Evolutionary conservation across 352 stramenopile species (phyloP), one percentile per base, ranked within the genome.

Genomic region (Pythium chondricola): DNA sequence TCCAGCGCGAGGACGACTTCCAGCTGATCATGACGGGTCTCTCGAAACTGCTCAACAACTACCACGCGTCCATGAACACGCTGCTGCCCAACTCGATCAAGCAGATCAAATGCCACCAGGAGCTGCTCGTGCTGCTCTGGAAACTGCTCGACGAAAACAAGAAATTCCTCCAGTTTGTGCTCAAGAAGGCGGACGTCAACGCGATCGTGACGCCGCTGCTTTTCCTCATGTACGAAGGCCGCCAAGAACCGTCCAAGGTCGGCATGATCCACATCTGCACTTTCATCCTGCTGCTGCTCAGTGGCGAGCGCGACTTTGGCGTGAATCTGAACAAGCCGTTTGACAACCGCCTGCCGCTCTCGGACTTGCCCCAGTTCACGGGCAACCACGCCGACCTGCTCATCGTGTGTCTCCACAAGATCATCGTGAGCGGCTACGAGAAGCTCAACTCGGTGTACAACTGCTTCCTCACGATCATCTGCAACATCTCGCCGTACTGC

Each of bases 381-480:
- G 96, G 95, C 26, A 98, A 96, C 68, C 95, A 99, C 73, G 88
- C 90, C 5, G 97, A 99, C 60, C 65, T 99, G 43, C 64, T 99
- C 29, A 93, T 98, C 32, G 91, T 99, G 24, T 98, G 93, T 39
- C 65, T 99, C 33, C 95, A 99, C 76, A 99, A 99, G 71, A 86
- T 99, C 44, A 97, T 99, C 26, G 93, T 99, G 21, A 98, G 94
- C 46, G 96, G 95, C 42, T 95, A 96, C 45, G 93, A 98, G 56
- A 96, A 97, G 57, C 75, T 99, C 53, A 96, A 97, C 48, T 94
- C 88, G 21, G 79, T 99, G 18, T 98, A 99, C 74, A 97, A 97
- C 43, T 99, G 95, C 71, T 99, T 99, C 67, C 71, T 99, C 31
- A 99, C 95, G 8, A 98, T 99, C 52, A 95, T 99, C 36, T 97